Evolutionary conservation across 2,329 filamentous ascomycete genomes (phyloP).

Genomic region (Penicillium brevicompactum): DNA sequence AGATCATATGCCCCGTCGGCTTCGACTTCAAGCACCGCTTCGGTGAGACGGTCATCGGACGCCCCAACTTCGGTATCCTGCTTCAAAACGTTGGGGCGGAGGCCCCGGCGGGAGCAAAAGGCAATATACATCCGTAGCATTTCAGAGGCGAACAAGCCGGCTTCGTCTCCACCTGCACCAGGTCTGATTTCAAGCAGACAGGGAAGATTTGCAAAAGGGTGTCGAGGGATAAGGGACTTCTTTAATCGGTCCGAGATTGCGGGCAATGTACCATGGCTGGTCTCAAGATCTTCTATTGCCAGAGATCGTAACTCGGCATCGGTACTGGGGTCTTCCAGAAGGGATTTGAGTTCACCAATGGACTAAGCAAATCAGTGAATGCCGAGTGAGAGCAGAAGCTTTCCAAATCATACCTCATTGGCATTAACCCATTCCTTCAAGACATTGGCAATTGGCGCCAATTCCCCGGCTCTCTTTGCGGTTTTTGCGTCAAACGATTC

Average conservation of each 20-base stretch:
- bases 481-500: conserved; percentile 57
- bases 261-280: conserved; percentile 64
- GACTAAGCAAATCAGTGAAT: conserved; percentile 40
- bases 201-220: conserved; percentile 86
- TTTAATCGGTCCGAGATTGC: conserved; percentile 69
- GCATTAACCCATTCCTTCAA: conserved; percentile 61
- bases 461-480: conserved; percentile 61
- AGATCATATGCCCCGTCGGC: conserved; percentile 75
- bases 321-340: conserved; percentile 69
- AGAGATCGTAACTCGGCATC: conserved; percentile 62
- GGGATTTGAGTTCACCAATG: conserved; percentile 69
- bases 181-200: conserved; percentile 91
- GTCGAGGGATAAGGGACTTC: conserved; percentile 76
- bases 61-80: conserved; percentile 73
- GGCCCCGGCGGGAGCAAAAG: conserved; percentile 71
- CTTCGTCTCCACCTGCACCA: conserved; percentile 88
- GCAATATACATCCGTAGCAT: conserved; percentile 86
- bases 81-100: conserved; percentile 71
- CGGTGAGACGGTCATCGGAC: conserved; percentile 71
- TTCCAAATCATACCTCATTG: conserved; percentile 50
- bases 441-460: conserved; percentile 54
- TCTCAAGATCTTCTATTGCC: conserved; percentile 69
- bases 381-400: background rate
- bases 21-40: conserved; percentile 84
- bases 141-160: conserved; percentile 84